These are phyloP conservation scores for Exophiala sp. DNA, from an alignment of 2,329 filamentous ascomycete species.

Conservation along the genomic window DNA sequence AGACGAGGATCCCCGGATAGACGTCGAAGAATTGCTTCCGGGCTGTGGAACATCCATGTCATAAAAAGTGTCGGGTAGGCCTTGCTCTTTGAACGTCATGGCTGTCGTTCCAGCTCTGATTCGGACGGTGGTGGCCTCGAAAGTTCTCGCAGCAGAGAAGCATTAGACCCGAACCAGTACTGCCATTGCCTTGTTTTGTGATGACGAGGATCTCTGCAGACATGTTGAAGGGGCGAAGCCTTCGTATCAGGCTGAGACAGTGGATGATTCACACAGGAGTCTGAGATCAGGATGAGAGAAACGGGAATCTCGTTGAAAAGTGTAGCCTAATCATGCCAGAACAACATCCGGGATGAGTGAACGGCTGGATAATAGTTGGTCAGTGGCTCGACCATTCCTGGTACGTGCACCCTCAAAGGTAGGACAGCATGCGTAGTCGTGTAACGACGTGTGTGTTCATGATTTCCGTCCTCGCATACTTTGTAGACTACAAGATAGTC, in stretches of 20 bases:
- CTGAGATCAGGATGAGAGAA: slow-evolving; percentile 3
- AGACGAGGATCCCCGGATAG: too few relatives aligned
- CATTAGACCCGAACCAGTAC: too few relatives aligned
- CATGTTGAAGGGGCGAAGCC: background rate
- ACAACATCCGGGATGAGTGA: background rate
- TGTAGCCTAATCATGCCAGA: background rate
- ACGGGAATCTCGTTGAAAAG: background rate
- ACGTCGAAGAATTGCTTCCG: too few relatives aligned
- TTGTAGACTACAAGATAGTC: background rate
- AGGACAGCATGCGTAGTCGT: background rate
- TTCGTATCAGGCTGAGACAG: slow-evolving; percentile 18
- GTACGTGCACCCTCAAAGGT: background rate
- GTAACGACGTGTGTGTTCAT: background rate
- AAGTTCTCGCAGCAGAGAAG: background rate
- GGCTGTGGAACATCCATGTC: too few relatives aligned
- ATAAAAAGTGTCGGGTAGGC: background rate
- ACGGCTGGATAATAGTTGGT: background rate
- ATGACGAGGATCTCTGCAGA: background rate
- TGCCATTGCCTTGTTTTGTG: background rate
- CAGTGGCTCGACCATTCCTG: too few relatives aligned
- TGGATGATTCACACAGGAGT: background rate
- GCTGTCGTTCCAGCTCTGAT: background rate
- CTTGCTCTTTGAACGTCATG: background rate
- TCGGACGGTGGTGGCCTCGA: background rate
- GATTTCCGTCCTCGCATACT: background rate